Evolutionary conservation across 257 asterid genomes (phyloP).

Genomic region (Salvia hispanica): DNA sequence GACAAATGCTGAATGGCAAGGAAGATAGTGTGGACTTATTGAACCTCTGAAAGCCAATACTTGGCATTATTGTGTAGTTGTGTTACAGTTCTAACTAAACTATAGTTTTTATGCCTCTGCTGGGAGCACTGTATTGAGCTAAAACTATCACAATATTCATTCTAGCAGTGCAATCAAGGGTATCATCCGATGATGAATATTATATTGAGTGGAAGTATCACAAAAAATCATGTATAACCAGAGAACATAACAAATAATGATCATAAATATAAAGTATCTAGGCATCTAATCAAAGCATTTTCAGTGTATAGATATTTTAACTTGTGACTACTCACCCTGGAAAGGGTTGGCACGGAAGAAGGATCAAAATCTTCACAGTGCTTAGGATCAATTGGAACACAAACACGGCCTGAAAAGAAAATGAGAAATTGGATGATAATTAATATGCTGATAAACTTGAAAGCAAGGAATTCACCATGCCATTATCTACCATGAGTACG

Average conservation of each 20-base stretch:
- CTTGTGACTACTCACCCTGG: conserved; percentile 48
- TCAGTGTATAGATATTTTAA: neutral
- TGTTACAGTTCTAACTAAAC: neutral
- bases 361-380: conserved; percentile 89
- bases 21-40: neutral
- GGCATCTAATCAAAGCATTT: neutral
- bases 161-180: neutral
- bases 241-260: neutral
- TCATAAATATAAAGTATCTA: neutral
- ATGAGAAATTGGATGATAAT: neutral
- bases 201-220: conserved; percentile 13
- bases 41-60: neutral
- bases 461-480: conserved; percentile 17
- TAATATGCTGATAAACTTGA: conserved; percentile 4
- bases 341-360: conserved; percentile 77
- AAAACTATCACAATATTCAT: neutral
- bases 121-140: neutral
- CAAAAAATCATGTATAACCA: neutral
- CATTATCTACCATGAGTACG: neutral
- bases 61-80: neutral
- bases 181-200: neutral
- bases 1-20: conserved; percentile 9
- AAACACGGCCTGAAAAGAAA: conserved; percentile 68
- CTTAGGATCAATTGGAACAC: conserved; percentile 88
- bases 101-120: neutral